Evolutionary conservation across 2,329 filamentous ascomycete species (phyloP).

Genomic region (Canariomyces notabilis): DNA sequence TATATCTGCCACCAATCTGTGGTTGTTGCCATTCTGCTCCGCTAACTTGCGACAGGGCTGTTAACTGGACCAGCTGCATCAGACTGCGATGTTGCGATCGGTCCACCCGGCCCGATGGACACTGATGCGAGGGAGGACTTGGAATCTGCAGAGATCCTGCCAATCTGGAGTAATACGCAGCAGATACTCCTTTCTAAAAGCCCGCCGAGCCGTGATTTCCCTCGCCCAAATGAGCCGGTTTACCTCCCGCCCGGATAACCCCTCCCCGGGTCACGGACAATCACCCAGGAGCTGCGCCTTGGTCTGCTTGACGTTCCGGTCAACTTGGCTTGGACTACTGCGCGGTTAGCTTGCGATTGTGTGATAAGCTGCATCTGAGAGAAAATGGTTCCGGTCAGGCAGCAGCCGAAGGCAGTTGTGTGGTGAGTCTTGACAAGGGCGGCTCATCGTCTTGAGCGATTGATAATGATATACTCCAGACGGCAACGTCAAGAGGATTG

Average conservation of each 20-base stretch:
- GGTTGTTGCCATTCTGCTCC: too few relatives aligned
- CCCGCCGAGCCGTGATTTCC: slow-evolving; percentile 6
- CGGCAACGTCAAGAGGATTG: slow-evolving; percentile 14
- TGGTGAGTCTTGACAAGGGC: slow-evolving; percentile 1
- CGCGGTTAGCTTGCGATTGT: slow-evolving; percentile 3
- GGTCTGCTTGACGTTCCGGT: not conserved
- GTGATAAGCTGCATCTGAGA: slow-evolving; percentile 12
- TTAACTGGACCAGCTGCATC: too few relatives aligned
- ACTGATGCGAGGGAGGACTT: not conserved
- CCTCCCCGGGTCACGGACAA: slow-evolving; percentile 18
- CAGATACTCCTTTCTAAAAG: slow-evolving; percentile 1
- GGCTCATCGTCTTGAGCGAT: slow-evolving; percentile 1
- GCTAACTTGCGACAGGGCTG: too few relatives aligned
- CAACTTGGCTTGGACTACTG: slow-evolving; percentile 2
- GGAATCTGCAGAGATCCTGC: not conserved
- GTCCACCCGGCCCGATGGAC: slow-evolving; percentile 1
- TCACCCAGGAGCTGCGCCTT: not conserved
- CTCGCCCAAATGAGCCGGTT: slow-evolving; percentile 9
- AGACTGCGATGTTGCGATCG: slow-evolving; percentile 2
- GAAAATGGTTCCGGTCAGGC: slow-evolving; percentile 9
- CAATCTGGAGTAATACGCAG: not conserved
- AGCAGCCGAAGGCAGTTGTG: slow-evolving; percentile 15
- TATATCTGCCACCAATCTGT: too few relatives aligned
- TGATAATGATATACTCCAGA: slow-evolving; percentile 4
- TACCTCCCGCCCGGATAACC: slow-evolving; percentile 20